These are phyloP conservation scores for Mycena filopes DNA, from an alignment of 768 basidiomycete genomes.

Conservation along the genomic window DNA sequence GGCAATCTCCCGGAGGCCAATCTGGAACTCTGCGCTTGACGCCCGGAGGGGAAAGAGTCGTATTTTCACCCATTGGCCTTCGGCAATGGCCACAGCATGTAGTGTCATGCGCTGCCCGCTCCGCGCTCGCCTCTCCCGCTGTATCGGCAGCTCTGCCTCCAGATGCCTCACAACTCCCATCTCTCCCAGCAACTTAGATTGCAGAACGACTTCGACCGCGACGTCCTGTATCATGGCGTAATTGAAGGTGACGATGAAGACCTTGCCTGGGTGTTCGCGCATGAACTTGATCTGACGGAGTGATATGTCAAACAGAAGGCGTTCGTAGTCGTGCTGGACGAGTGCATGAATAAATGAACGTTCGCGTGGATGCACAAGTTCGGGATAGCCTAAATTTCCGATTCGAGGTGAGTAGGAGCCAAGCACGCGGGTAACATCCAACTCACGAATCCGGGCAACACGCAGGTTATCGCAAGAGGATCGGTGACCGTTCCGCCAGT, in stretches of 20 bases:
- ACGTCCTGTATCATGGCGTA: slow-evolving; percentile 3
- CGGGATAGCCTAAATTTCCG: not conserved
- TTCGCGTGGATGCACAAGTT: not conserved
- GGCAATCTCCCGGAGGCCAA: not conserved
- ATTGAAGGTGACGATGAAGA: not conserved
- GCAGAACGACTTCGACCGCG: not conserved
- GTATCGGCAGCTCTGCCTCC: not conserved
- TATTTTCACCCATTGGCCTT: not conserved
- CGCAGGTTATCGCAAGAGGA: not conserved
- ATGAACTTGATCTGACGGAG: not conserved
- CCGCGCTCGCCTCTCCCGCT: not conserved
- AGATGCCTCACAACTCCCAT: not conserved
- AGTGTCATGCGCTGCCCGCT: not conserved
- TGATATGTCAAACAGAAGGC: not conserved
- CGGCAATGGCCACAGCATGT: not conserved
- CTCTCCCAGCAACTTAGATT: not conserved
- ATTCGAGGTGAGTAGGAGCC: not conserved
- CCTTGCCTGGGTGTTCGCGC: not conserved
- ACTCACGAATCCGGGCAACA: not conserved
- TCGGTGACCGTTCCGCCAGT: not conserved
- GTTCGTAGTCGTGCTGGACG: not conserved
- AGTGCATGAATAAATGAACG: slow-evolving; percentile 4
- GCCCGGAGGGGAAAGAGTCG: not conserved
- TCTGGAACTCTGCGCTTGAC: not conserved
- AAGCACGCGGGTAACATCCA: not conserved